Base-by-base conservation (phyloP, 2,329 filamentous ascomycete species). In the Microdochium nivale region DNA sequence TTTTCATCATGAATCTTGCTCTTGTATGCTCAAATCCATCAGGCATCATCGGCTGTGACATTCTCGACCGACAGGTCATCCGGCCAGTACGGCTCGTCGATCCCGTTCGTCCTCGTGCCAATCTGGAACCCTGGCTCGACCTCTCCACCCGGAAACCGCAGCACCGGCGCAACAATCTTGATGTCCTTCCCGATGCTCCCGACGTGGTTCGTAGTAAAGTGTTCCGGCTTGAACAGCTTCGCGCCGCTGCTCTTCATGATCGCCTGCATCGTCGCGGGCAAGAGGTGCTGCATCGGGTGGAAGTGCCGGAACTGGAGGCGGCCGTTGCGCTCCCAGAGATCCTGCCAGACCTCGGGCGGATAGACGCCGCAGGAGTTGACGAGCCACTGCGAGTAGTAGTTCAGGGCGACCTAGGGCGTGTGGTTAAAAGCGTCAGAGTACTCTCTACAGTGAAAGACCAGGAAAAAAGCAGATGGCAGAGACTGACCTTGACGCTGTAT, bases 301-400 rank as follows among this genome's bases (percentile, higher is more conserved):
- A 75, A 73, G 58, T 79, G 72, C 11, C 76, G 70, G 64, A 77
- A 81, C 1, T 76, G 67, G 4, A 69, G 70, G 21, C 61, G 63
- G 2, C 71, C 73, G 53, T 79, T 70, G 13, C 69, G 64, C 10
- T 60, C 55, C 69, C 74, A 77, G 2, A 79, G 55, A 13, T 73
- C 67, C 13, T 73, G 56, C 77, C 78, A 80, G 13, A 79, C 62
- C 1, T 63, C 56, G 2, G 61, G 55, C 0, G 70, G 68, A 62
- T 74, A 75, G 14, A 58, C 64, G 4, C 70, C 70, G 49, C 61
- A 64, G 2, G 59, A 65, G 21, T 65, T 57, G 13, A 70, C 65
- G 1, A 75, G 64, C 71, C 70, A 74, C 49, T 68, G 65, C 2
- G 65, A 68, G 51, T 71, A 71, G 55, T 74, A 74, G 53, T 74